phyloP scores from a whole-genome alignment of 805 yeast genomes.

The Cyberlindnera mississippiensis region DNA sequence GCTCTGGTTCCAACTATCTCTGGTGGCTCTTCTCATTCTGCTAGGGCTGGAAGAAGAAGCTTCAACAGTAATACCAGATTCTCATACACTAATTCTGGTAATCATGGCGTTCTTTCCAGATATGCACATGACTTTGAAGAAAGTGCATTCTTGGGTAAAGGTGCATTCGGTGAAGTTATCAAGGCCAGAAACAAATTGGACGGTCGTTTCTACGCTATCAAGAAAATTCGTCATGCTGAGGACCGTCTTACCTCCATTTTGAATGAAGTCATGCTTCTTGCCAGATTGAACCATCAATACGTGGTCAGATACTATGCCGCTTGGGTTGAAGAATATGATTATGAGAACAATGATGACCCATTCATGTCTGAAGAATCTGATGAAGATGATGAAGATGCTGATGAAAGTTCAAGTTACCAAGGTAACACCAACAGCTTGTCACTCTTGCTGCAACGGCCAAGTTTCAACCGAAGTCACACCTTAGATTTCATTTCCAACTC shows the following conservation, averaged over 20 bases:
- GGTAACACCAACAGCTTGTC: slow-evolving; percentile 8
- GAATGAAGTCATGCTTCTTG: slow-evolving; percentile 88
- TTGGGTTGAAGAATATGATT: slow-evolving; percentile 70
- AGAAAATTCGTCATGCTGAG: slow-evolving; percentile 80
- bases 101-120: slow-evolving; percentile 46
- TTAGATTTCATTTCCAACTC: slow-evolving; percentile 72
- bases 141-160: slow-evolving; percentile 83
- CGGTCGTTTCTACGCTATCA: slow-evolving; percentile 92
- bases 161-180: slow-evolving; percentile 98
- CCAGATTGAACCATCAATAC: slow-evolving; percentile 89
- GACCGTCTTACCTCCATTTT: slow-evolving; percentile 75
- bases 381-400: slow-evolving; percentile 9
- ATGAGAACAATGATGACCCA: slow-evolving; percentile 30
- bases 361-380: slow-evolving; percentile 26
- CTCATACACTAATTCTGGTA: slow-evolving; percentile 25
- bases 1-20: slow-evolving; percentile 28
- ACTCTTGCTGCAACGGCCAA: slow-evolving; percentile 23
- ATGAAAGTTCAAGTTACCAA: slow-evolving; percentile 5
- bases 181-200: slow-evolving; percentile 91
- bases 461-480: slow-evolving; percentile 30
- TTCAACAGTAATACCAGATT: slow-evolving; percentile 37
- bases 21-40: slow-evolving; percentile 20
- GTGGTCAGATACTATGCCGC: slow-evolving; percentile 96
- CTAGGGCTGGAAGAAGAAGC: slow-evolving; percentile 34
- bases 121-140: slow-evolving; percentile 95